These are phyloP conservation scores for Cytospora piceae DNA, from an alignment of 2,329 filamentous ascomycete species.

Conservation along the genomic window DNA sequence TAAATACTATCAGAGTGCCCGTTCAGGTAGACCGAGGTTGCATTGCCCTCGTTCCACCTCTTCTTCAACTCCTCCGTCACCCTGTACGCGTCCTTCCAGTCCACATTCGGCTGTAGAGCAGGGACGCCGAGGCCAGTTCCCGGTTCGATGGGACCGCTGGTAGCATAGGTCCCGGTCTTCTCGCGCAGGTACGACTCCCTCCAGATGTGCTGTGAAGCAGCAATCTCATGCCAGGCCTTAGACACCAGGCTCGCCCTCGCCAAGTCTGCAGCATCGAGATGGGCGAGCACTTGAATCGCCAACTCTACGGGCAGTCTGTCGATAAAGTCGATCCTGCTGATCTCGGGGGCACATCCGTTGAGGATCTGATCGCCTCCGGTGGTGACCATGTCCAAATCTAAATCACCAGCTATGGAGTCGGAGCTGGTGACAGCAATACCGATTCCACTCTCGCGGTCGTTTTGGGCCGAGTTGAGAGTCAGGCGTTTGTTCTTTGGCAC, in stretches of 20 bases:
- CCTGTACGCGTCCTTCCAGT: slow-evolving; percentile 87
- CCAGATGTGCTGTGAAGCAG: slow-evolving; percentile 63
- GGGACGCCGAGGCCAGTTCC: slow-evolving; percentile 63
- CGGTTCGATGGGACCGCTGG: slow-evolving; percentile 54
- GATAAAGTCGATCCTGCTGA: slow-evolving; percentile 63
- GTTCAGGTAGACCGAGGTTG: slow-evolving; percentile 84
- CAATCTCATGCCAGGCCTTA: slow-evolving; percentile 51
- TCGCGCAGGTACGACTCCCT: slow-evolving; percentile 65
- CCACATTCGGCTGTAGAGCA: slow-evolving; percentile 59
- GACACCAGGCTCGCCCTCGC: slow-evolving; percentile 55
- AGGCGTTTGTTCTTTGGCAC: slow-evolving; percentile 48
- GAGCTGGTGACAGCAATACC: slow-evolving; percentile 59
- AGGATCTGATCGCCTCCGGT: slow-evolving; percentile 39
- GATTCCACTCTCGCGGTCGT: slow-evolving; percentile 67
- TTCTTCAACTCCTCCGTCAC: slow-evolving; percentile 75
- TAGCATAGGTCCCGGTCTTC: slow-evolving; percentile 64
- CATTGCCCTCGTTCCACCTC: slow-evolving; percentile 79
- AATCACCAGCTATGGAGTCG: slow-evolving; percentile 41
- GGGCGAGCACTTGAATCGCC: slow-evolving; percentile 60
- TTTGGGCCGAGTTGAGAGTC: slow-evolving; percentile 51
- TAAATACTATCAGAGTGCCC: slow-evolving; percentile 97
- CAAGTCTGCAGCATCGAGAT: slow-evolving; percentile 58
- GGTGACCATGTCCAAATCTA: slow-evolving; percentile 28
- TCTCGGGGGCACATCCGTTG: slow-evolving; percentile 41
- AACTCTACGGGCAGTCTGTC: slow-evolving; percentile 59